Evolutionary conservation across 2,329 filamentous ascomycete species (phyloP).

Genomic region (Scopulariopsis brevicaulis): DNA sequence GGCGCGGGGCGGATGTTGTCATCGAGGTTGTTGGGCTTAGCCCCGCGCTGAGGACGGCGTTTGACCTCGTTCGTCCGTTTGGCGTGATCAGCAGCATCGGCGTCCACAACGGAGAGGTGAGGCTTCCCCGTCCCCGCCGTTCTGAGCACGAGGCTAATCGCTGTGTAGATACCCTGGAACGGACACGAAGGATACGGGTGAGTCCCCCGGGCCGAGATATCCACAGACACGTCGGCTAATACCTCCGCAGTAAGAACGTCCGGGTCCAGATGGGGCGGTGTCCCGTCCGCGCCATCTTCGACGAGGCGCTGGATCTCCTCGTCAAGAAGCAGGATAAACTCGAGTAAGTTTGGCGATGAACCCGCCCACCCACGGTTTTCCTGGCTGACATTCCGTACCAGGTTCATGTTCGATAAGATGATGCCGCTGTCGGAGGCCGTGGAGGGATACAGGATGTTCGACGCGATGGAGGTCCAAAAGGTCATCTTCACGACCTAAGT

Average conservation of each 20-base stretch:
- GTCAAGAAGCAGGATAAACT: slow-evolving; percentile 51
- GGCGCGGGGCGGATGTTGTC: slow-evolving; percentile 71
- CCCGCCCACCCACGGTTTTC: background rate
- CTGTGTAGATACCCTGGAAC: slow-evolving; percentile 50
- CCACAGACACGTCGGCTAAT: background rate
- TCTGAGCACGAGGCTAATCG: slow-evolving; percentile 11
- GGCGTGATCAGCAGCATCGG: slow-evolving; percentile 60
- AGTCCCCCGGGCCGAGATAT: slow-evolving; percentile 11
- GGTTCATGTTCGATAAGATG: slow-evolving; percentile 68
- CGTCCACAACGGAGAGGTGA: slow-evolving; percentile 59
- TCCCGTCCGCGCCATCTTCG: slow-evolving; percentile 61
- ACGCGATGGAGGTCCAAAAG: slow-evolving; percentile 64
- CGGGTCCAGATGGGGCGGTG: slow-evolving; percentile 67
- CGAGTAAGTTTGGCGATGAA: slow-evolving; percentile 30
- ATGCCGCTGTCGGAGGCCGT: slow-evolving; percentile 58
- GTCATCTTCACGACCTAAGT: slow-evolving; percentile 46
- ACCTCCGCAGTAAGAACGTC: slow-evolving; percentile 50
- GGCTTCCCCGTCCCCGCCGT: slow-evolving; percentile 4
- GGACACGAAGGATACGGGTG: slow-evolving; percentile 51
- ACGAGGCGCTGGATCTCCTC: slow-evolving; percentile 47
- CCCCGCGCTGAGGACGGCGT: slow-evolving; percentile 53
- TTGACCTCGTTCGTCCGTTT: slow-evolving; percentile 56
- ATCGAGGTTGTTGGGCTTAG: slow-evolving; percentile 63
- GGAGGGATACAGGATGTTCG: slow-evolving; percentile 60
- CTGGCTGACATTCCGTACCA: slow-evolving; percentile 15